Conservation (phyloP, 768 basidiomycete species). For the Boletus tylopilopsis region DNA sequence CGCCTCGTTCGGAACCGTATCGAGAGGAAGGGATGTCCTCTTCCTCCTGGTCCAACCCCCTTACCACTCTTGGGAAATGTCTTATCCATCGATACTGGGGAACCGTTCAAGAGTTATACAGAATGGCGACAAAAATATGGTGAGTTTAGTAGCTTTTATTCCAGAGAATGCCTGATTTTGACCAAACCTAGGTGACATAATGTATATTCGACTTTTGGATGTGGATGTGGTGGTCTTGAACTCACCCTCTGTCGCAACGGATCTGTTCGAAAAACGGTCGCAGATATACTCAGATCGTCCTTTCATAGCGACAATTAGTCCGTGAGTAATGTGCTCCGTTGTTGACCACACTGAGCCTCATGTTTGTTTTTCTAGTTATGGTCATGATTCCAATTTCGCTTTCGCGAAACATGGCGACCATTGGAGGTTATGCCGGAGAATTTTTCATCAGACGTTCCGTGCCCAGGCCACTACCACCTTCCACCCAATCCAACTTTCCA, state of each 20-base stretch:
- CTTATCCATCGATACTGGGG: too few relatives aligned
- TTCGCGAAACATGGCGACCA: background rate
- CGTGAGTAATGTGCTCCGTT: too few relatives aligned
- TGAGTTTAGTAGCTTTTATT: too few relatives aligned
- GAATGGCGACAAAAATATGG: too few relatives aligned
- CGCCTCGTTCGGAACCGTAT: too few relatives aligned
- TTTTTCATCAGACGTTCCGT: conserved; percentile 17
- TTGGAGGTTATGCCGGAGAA: conserved; percentile 13
- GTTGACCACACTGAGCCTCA: too few relatives aligned
- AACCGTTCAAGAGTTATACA: too few relatives aligned
- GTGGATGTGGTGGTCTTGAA: conserved; percentile 45
- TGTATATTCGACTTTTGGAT: conserved; percentile 48
- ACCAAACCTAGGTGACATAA: conserved; percentile 36
- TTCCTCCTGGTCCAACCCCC: too few relatives aligned
- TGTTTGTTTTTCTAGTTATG: conserved; percentile 12
- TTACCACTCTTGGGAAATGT: too few relatives aligned
- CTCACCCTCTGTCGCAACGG: conserved; percentile 36
- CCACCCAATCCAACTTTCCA: conserved; percentile 14
- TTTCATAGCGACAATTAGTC: conserved; percentile 2
- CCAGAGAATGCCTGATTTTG: conserved; percentile 1
- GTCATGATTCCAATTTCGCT: conserved; percentile 7
- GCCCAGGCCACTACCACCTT: conserved; percentile 1
- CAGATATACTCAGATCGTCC: conserved; percentile 52
- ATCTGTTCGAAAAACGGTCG: conserved; percentile 47
- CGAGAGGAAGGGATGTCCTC: too few relatives aligned